Conservation (phyloP, 2,329 filamentous ascomycete genomes). For the Epicoccum nigrum region DNA sequence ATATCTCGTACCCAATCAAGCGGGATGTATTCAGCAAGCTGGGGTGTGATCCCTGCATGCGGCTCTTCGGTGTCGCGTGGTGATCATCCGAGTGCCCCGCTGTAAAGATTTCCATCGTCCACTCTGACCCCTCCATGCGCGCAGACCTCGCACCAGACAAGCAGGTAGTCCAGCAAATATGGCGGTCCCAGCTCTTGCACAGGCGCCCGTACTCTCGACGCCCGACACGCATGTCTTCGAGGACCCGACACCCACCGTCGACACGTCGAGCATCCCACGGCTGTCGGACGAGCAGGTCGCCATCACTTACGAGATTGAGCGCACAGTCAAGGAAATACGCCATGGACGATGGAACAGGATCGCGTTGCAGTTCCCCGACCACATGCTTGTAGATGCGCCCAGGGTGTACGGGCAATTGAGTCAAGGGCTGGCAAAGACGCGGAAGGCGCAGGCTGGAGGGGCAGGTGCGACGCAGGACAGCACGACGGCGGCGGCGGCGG, state of each 20-base stretch:
- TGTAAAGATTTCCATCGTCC: slow-evolving; percentile 10
- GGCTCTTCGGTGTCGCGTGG: slow-evolving; percentile 6
- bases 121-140: slow-evolving; percentile 1
- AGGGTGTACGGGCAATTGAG: slow-evolving; percentile 74
- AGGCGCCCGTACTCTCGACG: slow-evolving; percentile 66
- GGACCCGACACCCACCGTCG: slow-evolving; percentile 54
- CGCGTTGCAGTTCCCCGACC: slow-evolving; percentile 93
- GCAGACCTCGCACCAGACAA: neutral
- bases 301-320: slow-evolving; percentile 81
- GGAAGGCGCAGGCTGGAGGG: slow-evolving; percentile 20
- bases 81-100: slow-evolving; percentile 3
- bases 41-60: slow-evolving; percentile 6
- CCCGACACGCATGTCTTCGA: slow-evolving; percentile 67
- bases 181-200: slow-evolving; percentile 34
- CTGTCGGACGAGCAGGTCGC: slow-evolving; percentile 72
- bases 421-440: slow-evolving; percentile 53
- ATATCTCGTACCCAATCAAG: no score
- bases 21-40: no score
- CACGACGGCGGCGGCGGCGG: neutral
- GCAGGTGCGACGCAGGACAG: neutral
- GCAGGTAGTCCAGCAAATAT: slow-evolving; percentile 27
- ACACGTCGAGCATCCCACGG: slow-evolving; percentile 38
- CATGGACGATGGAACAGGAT: slow-evolving; percentile 74
- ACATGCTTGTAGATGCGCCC: slow-evolving; percentile 86
- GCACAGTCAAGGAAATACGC: slow-evolving; percentile 79